phyloP scores from a whole-genome alignment of 176 grass and related monocot species.

The Raddia distichophylla region DNA sequence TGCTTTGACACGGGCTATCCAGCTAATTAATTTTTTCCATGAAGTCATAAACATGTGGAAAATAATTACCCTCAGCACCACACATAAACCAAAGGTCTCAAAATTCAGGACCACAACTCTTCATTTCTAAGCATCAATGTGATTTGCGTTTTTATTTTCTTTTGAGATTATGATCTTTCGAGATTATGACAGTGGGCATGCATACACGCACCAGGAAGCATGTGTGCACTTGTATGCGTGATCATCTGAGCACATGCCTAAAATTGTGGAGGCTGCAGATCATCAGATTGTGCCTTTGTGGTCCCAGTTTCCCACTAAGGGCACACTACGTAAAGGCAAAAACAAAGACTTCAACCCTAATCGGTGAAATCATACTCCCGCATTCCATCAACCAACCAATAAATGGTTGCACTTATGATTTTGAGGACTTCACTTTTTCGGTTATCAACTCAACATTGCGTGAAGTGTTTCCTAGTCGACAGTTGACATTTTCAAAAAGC shows the following conservation, averaged over 20 bases:
- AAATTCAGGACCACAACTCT: background rate
- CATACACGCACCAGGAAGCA: background rate
- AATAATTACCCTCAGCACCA: background rate
- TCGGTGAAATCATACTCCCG: slow-evolving; percentile 1
- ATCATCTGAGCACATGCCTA: background rate
- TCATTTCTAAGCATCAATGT: background rate
- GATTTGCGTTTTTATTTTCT: background rate
- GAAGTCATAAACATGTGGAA: background rate
- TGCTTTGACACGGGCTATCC: slow-evolving; percentile 14
- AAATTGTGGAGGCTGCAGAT: background rate
- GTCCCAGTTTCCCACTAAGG: background rate
- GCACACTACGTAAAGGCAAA: background rate
- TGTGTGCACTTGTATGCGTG: background rate
- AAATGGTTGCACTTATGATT: background rate
- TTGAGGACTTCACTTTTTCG: background rate
- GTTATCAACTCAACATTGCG: background rate
- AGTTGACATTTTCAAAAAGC: background rate
- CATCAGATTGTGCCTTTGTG: background rate
- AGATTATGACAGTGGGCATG: background rate
- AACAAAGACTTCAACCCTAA: background rate
- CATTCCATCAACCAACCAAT: background rate
- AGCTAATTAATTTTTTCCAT: slow-evolving; percentile 8
- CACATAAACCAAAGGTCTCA: background rate
- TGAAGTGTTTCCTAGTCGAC: background rate
- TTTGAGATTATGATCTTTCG: background rate